phyloP scores from a whole-genome alignment of 306 rosid genomes.

The Begonia loranthoides region DNA sequence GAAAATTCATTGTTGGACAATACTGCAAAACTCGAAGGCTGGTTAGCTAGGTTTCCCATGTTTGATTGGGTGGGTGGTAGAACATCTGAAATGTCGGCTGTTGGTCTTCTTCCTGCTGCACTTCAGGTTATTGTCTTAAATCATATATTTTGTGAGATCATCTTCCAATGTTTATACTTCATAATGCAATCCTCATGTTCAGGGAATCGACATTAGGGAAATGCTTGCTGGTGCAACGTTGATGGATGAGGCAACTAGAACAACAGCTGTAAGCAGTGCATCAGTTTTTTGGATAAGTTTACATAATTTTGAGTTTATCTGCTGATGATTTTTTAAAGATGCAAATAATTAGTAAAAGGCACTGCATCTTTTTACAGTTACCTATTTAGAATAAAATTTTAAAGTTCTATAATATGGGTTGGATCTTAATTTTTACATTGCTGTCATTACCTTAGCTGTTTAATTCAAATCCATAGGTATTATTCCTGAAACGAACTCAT shows the following conservation, averaged over 20 bases:
- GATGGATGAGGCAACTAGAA: slow-evolving; percentile 91
- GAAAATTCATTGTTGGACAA: slow-evolving; percentile 84
- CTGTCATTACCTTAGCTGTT: too few species aligned
- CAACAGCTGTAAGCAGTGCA: slow-evolving; percentile 44
- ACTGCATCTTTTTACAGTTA: too few species aligned
- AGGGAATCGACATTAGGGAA: slow-evolving; percentile 85
- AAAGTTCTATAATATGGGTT: too few species aligned
- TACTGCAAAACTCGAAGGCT: slow-evolving; percentile 95
- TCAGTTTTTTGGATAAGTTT: too few species aligned
- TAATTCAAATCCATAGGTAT: too few species aligned
- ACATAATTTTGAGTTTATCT: too few species aligned
- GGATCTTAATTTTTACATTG: too few species aligned
- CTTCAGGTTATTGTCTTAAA: slow-evolving; percentile 55
- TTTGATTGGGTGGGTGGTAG: slow-evolving; percentile 99
- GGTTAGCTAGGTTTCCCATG: slow-evolving; percentile 98
- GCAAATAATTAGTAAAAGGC: too few species aligned
- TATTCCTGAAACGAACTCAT: too few species aligned
- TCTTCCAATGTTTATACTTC: slow-evolving; percentile 5
- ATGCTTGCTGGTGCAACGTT: slow-evolving; percentile 82
- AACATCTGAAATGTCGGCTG: slow-evolving; percentile 97
- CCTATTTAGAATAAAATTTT: too few species aligned
- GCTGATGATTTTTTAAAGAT: too few species aligned
- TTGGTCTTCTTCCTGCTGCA: slow-evolving; percentile 99
- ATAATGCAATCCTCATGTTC: slow-evolving; percentile 18
- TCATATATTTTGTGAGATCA: not conserved